A percentile compares a stretch with the other conserved stretches of the same genome.
Conservation (phyloP, 1,139 yeast species). For the Suhomyces taliae region DNA sequence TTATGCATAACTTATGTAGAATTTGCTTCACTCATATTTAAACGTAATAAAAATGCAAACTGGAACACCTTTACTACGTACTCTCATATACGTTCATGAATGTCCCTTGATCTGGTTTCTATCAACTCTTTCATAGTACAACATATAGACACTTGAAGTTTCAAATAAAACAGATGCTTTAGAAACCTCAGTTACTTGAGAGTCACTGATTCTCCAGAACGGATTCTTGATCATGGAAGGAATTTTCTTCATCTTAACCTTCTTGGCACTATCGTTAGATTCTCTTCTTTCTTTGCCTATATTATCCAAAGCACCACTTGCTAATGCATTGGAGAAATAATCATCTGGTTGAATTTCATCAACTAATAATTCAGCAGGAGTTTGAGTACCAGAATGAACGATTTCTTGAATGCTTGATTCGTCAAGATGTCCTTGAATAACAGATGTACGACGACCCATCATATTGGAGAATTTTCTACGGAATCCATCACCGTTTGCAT, state of each 20-base stretch:
- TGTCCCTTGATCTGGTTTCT: constrained; percentile 18
- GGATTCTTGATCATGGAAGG: constrained; percentile 58
- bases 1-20: too few relatives aligned
- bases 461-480: constrained; percentile 40
- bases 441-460: constrained; percentile 48
- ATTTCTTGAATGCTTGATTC: constrained; percentile 41
- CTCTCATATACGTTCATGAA: not conserved
- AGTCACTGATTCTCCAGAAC: constrained; percentile 87
- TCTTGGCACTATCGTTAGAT: constrained; percentile 10
- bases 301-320: constrained; percentile 12
- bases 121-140: constrained; percentile 69
- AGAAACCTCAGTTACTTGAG: constrained; percentile 64
- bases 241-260: constrained; percentile 49
- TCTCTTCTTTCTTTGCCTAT: constrained; percentile 1
- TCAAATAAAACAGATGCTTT: constrained; percentile 63
- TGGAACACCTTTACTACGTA: not conserved
- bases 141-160: constrained; percentile 74
- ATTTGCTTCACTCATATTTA: too few relatives aligned
- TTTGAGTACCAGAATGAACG: constrained; percentile 39
- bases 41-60: not conserved
- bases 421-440: constrained; percentile 41
- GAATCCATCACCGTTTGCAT: constrained; percentile 15
- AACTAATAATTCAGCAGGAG: constrained; percentile 46
- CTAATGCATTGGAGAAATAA: constrained; percentile 16
- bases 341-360: constrained; percentile 28